Evolutionary conservation across 208 protist genomes (phyloP), one percentile per base, ranked within the genome.

Genomic region (Leishmania mexicana): DNA sequence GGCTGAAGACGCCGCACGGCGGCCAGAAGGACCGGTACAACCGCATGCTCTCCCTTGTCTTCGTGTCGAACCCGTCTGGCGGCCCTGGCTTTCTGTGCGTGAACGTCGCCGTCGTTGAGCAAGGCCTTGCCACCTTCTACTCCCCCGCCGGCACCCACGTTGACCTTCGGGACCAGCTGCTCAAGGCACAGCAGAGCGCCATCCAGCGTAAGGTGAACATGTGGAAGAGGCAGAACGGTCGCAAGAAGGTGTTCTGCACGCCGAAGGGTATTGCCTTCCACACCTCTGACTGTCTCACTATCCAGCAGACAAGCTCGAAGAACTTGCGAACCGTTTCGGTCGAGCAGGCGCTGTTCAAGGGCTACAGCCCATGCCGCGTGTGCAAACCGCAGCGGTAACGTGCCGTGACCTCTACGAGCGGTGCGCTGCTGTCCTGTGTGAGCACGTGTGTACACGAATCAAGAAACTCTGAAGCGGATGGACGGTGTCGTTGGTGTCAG

Each of bases 261-360:
- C 81, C 47, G 1, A 89, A 92, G 68, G 89, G 89, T 15, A 86
- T 80, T 21, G 83, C 88, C 53, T 95, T 95, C 77, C 91, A 95
- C 82, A 68, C 67, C 7, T 3, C 80, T 2, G 78, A 83, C 73
- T 89, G 87, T 42, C 7, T 73, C 17, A 60, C 87, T 64, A 76
- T 89, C 45, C 51, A 80, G 35, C 80, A 82, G 21, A 68, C 76
- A 57, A 72, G 71, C 11, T 71, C 70, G 15, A 24, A 68, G 13
- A 83, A 80, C 51, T 51, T 89, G 31, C 83, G 11, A 2, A 65
- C 57, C 54, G 47, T 85, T 19, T 71, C 58, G 17, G 40, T 88
- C 11, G 75, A 17, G 40, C 79, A 89, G 54, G 91, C 89, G 31
- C 68, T 90, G 40, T 71, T 88, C 57, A 72, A 85, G 42, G 87